phyloP scores from a whole-genome alignment of 2,329 filamentous ascomycete genomes.

The Lasiodiplodia theobromae region DNA sequence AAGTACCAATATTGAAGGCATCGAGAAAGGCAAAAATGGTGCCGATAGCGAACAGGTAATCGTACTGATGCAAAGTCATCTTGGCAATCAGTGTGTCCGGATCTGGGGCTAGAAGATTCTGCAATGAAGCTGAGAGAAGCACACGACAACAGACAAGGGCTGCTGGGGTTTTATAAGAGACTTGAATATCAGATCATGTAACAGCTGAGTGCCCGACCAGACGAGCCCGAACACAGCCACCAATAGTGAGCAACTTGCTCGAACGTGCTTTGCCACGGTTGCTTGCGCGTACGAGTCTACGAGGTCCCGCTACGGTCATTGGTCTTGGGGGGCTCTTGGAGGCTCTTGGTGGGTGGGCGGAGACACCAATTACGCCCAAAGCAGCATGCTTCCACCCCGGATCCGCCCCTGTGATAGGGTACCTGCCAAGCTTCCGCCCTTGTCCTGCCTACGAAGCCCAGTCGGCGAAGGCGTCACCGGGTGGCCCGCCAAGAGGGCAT shows the following conservation, averaged over 20 bases:
- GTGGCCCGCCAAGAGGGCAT: not conserved
- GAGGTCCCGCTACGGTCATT: not conserved
- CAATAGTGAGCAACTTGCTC: not conserved
- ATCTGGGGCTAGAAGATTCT: too few species aligned
- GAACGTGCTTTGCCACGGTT: conserved; percentile 8
- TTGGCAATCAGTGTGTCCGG: conserved; percentile 19
- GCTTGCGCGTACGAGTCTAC: conserved; percentile 3
- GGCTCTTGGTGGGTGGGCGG: not conserved
- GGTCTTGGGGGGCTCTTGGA: conserved; percentile 5
- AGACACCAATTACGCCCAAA: conserved; percentile 5
- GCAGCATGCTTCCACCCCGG: not conserved
- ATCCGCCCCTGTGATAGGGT: not conserved
- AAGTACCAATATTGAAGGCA: conserved; percentile 68
- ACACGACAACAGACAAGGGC: not conserved
- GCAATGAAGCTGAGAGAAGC: not conserved
- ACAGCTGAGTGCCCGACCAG: not conserved
- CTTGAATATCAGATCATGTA: not conserved
- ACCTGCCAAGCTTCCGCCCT: conserved; percentile 18
- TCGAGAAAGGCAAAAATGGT: conserved; percentile 71
- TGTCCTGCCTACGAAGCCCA: not conserved
- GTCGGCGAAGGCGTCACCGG: conserved; percentile 21
- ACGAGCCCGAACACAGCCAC: not conserved
- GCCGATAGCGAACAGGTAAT: conserved; percentile 70
- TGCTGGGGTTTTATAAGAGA: conserved; percentile 10
- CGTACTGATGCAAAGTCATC: conserved; percentile 60